Evolutionary conservation across 2,329 filamentous ascomycete genomes (phyloP), one percentile per base, ranked within the genome.

Genomic region (Stagonosporopsis vannaccii): DNA sequence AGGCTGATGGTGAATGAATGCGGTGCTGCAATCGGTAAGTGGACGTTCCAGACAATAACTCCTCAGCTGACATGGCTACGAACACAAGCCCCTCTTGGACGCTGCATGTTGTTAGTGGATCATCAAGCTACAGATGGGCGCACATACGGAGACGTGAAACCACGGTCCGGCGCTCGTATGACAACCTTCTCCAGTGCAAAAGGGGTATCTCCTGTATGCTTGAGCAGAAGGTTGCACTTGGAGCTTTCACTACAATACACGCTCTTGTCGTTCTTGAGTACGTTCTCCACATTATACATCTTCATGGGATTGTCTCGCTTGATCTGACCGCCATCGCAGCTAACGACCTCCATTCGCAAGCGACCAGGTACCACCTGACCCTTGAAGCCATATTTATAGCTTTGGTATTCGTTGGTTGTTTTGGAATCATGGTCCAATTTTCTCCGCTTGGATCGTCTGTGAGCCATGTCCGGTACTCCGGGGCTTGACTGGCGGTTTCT

Each of bases 31-130:
- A 88, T 63, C 91, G 86, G 72, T 94, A 94, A 58, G 87, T 84
- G 6, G 89, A 84, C 11, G 91, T 95, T 55, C 88, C 84, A 19
- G 82, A 84, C 39, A 95, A 78, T 1, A 95, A 79, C 58, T 95
- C 88, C 63, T 96, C 87, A 33, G 88, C 85, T 36, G 87, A 85
- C 93, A 97, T 97, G 41, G 91, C 86, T 25, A 98, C 84, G 70
- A 97, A 97, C 1, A 98, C 85, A 84, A 97, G 89, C 40, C 95
- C 94, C 82, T 96, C 90, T 76, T 94, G 89, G 49, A 97, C 88
- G 50, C 91, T 94, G 72, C 53, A 47, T 15, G 54, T 54, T 46
- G 67, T 81, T 62, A 82, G 76, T 42, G 56, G 40, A 36, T 35
- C 49, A 57, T 52, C 50, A 54, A 51, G 39, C 23, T 15, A 45